Evolutionary conservation across 2,329 filamentous ascomycete species (phyloP).

Genomic region (Fusarium papillatum): DNA sequence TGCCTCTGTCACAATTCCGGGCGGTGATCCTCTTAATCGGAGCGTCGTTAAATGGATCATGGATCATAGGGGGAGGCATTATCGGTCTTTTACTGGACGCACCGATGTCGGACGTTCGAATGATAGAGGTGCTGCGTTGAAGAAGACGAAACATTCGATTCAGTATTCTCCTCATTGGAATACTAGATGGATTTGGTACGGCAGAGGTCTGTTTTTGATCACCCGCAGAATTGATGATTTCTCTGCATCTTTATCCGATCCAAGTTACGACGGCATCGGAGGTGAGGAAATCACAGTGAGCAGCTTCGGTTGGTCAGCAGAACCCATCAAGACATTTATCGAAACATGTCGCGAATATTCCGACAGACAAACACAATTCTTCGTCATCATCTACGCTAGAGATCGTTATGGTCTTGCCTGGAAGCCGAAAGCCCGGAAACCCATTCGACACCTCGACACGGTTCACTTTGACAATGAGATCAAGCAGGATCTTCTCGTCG

Average conservation of each 20-base stretch:
- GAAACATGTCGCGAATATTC: constrained; percentile 62
- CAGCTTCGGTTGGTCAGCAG: constrained; percentile 64
- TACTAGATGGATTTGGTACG: constrained; percentile 63
- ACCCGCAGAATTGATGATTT: constrained; percentile 57
- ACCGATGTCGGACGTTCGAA: constrained; percentile 52
- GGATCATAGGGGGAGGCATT: constrained; percentile 53
- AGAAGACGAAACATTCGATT: constrained; percentile 56
- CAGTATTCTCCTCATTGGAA: constrained; percentile 62
- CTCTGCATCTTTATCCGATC: constrained; percentile 52
- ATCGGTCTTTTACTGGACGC: constrained; percentile 59
- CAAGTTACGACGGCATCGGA: constrained; percentile 59
- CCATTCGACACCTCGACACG: constrained; percentile 63
- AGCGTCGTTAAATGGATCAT: constrained; percentile 61
- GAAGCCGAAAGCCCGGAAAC: constrained; percentile 63
- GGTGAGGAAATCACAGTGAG: constrained; percentile 62
- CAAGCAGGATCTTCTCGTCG: constrained; percentile 61
- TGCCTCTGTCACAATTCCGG: constrained; percentile 58
- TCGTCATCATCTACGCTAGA: constrained; percentile 62
- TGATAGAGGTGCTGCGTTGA: constrained; percentile 55
- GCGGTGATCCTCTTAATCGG: constrained; percentile 59
- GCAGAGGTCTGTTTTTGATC: constrained; percentile 59
- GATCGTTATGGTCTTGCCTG: constrained; percentile 61
- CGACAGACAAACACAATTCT: constrained; percentile 62
- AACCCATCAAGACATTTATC: constrained; percentile 61
- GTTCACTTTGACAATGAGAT: constrained; percentile 62